Base-by-base conservation (phyloP, 768 basidiomycete species). In the Leccinum barrowsii region DNA sequence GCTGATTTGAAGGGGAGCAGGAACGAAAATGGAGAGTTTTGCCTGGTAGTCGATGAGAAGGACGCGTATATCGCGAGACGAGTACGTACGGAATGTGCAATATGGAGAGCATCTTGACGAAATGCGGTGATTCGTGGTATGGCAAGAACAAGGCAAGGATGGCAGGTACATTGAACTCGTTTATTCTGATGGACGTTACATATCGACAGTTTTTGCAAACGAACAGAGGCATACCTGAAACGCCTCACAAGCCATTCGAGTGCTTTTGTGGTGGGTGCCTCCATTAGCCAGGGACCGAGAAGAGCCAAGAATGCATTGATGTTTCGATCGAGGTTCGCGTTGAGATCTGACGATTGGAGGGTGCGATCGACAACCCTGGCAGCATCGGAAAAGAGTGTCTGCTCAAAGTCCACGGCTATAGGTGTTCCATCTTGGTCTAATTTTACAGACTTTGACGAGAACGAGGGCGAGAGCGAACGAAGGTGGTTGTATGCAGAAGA, bases 241-340 rank as follows among this genome's bases (percentile, higher is more conserved):
- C 94, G 79, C 66, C 92, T 79, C 3, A 98, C 92, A 24, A 98
- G 82, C 96, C 96, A 99, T 67, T 99, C 97, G 26, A 99, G 69
- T 8, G 92, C 83, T 70, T 89, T 94, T 19, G 85, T 87, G 0
- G 92, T 82, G 0, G 92, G 89, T 34, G 83, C 77, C 42, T 96
- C 87, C 75, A 93, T 79, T 46, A 98, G 73, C 78, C 89, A 91
- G 8, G 86, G 87, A 2, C 92, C 91, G 15, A 99, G 77, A 46
- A 87, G 71, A 44, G 81, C 74, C 47, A 98, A 67, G 65, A 92
- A 89, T 7, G 75, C 76, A 21, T 78, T 77, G 56, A 98, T 77
- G 4, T 76, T 73, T 17, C 57, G 71, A 70, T 95, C 82, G 65
- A 99, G 75, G 60, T 83, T 79, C 19, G 76, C 78, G 55, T 83